Base-by-base conservation (phyloP, 192 early-diverging fungal species). In the Mortierella claussenii region DNA sequence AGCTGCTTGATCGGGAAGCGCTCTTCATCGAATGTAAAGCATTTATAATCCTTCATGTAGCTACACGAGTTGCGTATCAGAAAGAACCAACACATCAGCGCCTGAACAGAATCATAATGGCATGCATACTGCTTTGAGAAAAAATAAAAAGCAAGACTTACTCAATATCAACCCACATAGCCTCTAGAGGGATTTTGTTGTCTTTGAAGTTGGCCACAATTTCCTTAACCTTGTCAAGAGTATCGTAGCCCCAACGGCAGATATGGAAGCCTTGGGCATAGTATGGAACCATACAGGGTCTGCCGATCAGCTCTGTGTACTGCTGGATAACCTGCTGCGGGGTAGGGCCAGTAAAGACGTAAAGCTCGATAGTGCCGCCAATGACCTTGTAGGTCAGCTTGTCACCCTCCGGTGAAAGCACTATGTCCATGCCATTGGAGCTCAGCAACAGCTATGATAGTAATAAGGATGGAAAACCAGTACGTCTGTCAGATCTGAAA, bases 371-470 rank as follows among this genome's bases (percentile, higher is more conserved):
- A 6, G 81, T 73, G 54, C 89, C 89, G 24, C 89, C 89, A 53
- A 89, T 75, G 20, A 88, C 76, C 20, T 86, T 86, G 59, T 88
- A 91, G 28, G 85, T 85, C 13, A 91, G 73, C 2, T 68, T 69
- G 32, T 68, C 65, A 21, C 65, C 65, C 28, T 57, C 21, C 4
- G 54, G 54, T 0, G 45, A 51, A 11, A 68, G 4, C 12, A 51
- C 20, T 33, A 91, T 65, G 51, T 91, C 89, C 88, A 91, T 88
- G n/a, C 88, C 89, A 50, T 91, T 83, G 21, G 83, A 80, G 65
- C 83, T 88, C 67, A 86, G 63, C 46, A 91, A 54, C 17, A 87
- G 82, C 26, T n/a, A n/a, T n/a, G n/a, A n/a, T n/a, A n/a, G n/a
- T n/a, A n/a, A n/a, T n/a, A n/a, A n/a, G n/a, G n/a, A n/a, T n/a